Base-by-base conservation (phyloP, 1,284 basidiomycete species). In the Ceratobasidium sp. region DNA sequence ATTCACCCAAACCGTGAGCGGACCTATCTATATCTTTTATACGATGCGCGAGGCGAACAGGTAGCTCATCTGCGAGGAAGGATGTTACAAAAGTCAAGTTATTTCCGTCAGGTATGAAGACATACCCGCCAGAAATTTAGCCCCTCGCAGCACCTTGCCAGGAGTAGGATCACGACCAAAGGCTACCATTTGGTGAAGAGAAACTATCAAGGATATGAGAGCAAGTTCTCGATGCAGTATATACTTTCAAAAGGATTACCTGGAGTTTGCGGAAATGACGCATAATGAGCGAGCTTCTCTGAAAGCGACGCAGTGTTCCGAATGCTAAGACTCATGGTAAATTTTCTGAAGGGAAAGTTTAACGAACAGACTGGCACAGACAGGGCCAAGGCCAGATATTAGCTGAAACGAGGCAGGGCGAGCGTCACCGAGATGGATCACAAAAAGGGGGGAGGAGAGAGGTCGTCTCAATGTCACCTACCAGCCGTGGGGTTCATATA, bases 11-110 rank as follows among this genome's bases (percentile, higher is more conserved):
- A 23, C 49, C 61, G 26, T 76, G 72, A 10, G 72, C 49, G 23
- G 72, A 76, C 33, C 66, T 76, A n/a, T 76, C 72, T 33, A 76
- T 76, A 51, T 76, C 72, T 44, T 51, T 76, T 64, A 76, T 76
- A 12, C 72, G 60, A 39, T 66, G 72, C 9, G 72, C 72, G 18
- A 76, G 61, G 26, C 72, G 53, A 26, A 76, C 51, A 20, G 72
- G 72, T 28, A 76, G 23, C 23, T 76, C 72, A 23, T 76, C 72
- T 76, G 28, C 20, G 33, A 61, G 42, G 23, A 15, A 20, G 42
- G 39, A 13, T 6, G 18, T 5, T 40, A 15, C 40, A 51, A 10
- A 10, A 39, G 53, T 15, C 3, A 15, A 3, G 26, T 39, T 7
- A n/a, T 5, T 10, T 26, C 10, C n/a, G 28, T 42, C 9, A 23